A percentile compares a stretch with the other conserved stretches of the same genome.
Evolutionary conservation across 768 basidiomycete genomes (phyloP).

Genomic region (Tubosaeta sp.): DNA sequence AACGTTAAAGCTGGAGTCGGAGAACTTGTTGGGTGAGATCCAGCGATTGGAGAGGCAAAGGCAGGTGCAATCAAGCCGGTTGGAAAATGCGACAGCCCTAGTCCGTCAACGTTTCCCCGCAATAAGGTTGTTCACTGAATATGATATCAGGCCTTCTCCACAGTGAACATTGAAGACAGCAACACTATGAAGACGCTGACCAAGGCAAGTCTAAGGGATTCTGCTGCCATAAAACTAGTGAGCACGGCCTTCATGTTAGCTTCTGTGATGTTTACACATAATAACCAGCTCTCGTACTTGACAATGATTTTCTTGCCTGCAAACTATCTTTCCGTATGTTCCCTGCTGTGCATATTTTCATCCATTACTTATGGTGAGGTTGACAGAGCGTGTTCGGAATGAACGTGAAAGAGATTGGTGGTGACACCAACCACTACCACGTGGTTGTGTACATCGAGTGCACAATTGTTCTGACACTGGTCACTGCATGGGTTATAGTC

Average conservation of each 20-base stretch:
- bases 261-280: neutral
- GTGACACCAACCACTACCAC: slow-evolving; percentile 5
- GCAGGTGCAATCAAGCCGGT: slow-evolving; percentile 23
- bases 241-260: too few relatives aligned
- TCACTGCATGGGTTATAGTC: slow-evolving; percentile 54
- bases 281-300: slow-evolving; percentile 47
- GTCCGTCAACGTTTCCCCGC: slow-evolving; percentile 10
- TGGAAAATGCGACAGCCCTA: slow-evolving; percentile 31
- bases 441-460: slow-evolving; percentile 38
- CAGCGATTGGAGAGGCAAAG: slow-evolving; percentile 33
- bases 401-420: slow-evolving; percentile 30
- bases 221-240: slow-evolving; percentile 36
- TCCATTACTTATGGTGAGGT: slow-evolving; percentile 1
- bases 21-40: slow-evolving; percentile 38
- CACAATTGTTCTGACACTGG: slow-evolving; percentile 44
- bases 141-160: neutral
- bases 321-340: slow-evolving; percentile 36
- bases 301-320: slow-evolving; percentile 62
- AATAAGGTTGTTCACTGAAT: neutral
- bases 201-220: slow-evolving; percentile 39
- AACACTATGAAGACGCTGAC: slow-evolving; percentile 46
- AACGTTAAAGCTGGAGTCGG: slow-evolving; percentile 14
- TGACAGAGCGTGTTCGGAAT: slow-evolving; percentile 31
- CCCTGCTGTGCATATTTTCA: neutral
- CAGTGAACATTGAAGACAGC: neutral